Evolutionary conservation across 371 early-diverging fungal species (phyloP).

Genomic region (Mortierella sp.): DNA sequence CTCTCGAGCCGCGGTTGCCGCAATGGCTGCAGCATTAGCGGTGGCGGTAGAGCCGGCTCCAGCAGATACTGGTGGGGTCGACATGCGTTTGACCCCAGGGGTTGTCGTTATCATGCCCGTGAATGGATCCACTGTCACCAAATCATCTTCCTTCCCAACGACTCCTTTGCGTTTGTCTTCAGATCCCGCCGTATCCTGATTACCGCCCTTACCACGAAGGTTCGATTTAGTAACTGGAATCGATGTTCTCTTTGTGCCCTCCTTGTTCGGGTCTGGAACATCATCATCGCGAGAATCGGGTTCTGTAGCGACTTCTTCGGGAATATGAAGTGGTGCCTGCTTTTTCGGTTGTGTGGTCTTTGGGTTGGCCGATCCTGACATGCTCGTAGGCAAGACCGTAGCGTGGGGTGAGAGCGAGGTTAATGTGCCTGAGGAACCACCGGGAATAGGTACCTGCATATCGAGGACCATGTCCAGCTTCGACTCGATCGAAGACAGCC

Average conservation of each 20-base stretch:
- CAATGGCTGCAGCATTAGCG: conserved; percentile 40
- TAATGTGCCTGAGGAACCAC: conserved; percentile 32
- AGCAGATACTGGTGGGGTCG: conserved; percentile 29
- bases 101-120: conserved; percentile 45
- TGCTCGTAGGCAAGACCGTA: conserved; percentile 24
- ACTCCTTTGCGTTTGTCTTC: conserved; percentile 5
- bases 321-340: conserved; percentile 3
- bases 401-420: conserved; percentile 44
- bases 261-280: background rate
- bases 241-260: background rate
- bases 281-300: background rate
- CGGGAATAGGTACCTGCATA: conserved; percentile 56
- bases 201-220: background rate
- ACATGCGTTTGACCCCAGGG: conserved; percentile 25
- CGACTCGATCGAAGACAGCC: conserved; percentile 82
- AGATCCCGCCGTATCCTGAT: conserved; percentile 5
- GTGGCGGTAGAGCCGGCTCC: conserved; percentile 12
- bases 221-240: background rate
- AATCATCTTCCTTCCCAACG: conserved; percentile 1
- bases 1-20: too few species aligned
- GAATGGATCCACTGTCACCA: conserved; percentile 34
- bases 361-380: conserved; percentile 11
- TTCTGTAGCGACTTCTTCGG: background rate
- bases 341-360: conserved; percentile 13
- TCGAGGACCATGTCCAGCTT: conserved; percentile 85